phyloP scores from a whole-genome alignment of 306 rosid species.

The Sechiopsis laciniata region DNA sequence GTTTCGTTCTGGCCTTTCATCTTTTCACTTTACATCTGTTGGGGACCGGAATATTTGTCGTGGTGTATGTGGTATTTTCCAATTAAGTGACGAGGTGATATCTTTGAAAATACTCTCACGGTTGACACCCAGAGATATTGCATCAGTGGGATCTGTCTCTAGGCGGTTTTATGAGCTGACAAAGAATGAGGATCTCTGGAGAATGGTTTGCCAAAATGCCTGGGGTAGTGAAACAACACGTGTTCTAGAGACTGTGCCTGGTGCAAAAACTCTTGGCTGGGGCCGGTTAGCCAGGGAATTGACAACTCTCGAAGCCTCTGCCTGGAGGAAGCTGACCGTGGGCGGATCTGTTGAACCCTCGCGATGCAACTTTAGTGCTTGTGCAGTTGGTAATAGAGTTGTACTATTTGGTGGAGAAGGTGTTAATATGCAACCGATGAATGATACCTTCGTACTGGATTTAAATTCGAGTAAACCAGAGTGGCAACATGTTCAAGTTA shows the following conservation, averaged over 20 bases:
- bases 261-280: constrained; percentile 97
- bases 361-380: constrained; percentile 95
- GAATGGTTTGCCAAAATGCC: constrained; percentile 97
- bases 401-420: constrained; percentile 99
- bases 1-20: constrained; percentile 55
- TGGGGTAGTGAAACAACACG: constrained; percentile 98
- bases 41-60: constrained; percentile 84
- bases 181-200: constrained; percentile 88
- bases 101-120: constrained; percentile 84
- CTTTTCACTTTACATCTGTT: constrained; percentile 44
- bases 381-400: constrained; percentile 96
- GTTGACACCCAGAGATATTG: constrained; percentile 93
- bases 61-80: constrained; percentile 86
- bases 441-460: constrained; percentile 91
- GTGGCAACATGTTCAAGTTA: constrained; percentile 96
- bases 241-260: constrained; percentile 89
- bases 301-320: constrained; percentile 98
- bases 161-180: constrained; percentile 66
- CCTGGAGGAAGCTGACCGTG: constrained; percentile 93
- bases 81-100: constrained; percentile 89
- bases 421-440: constrained; percentile 99
- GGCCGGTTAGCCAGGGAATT: constrained; percentile 85
- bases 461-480: constrained; percentile 83
- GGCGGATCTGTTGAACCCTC: constrained; percentile 96
- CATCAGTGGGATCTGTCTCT: constrained; percentile 85